Evolutionary conservation across 768 basidiomycete genomes (phyloP).

Genomic region (Amanita fuliginea): DNA sequence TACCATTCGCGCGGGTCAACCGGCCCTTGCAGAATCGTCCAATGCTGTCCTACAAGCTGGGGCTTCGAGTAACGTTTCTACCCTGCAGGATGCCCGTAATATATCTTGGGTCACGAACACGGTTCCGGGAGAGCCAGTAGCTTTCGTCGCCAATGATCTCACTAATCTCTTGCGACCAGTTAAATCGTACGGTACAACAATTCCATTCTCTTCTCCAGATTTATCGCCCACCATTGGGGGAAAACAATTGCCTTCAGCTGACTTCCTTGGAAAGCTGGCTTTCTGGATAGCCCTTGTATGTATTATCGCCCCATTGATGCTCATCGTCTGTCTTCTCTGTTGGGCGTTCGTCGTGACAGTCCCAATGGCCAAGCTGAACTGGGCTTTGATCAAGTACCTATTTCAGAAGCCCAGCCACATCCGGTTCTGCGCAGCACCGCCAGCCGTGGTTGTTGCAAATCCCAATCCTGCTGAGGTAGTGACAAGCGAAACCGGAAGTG

Average conservation of each 20-base stretch:
- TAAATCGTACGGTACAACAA: constrained; percentile 64
- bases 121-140: constrained; percentile 34
- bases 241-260: constrained; percentile 24
- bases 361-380: constrained; percentile 96
- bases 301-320: constrained; percentile 83
- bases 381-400: constrained; percentile 85
- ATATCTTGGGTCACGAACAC: constrained; percentile 32
- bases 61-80: constrained; percentile 15
- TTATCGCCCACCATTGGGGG: constrained; percentile 18
- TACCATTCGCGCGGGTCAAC: constrained; percentile 22
- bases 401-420: constrained; percentile 71
- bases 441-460: constrained; percentile 44
- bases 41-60: constrained; percentile 9
- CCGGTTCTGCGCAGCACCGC: constrained; percentile 87
- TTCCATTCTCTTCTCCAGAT: constrained; percentile 18
- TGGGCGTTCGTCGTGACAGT: constrained; percentile 95
- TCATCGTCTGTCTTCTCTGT: constrained; percentile 80
- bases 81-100: constrained; percentile 25
- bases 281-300: constrained; percentile 75
- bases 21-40: constrained; percentile 6
- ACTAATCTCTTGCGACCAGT: constrained; percentile 27
- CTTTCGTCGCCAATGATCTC: constrained; percentile 25
- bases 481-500: constrained; percentile 13
- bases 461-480: constrained; percentile 14
- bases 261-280: constrained; percentile 57